Evolutionary conservation across 75 land plant species (phyloP).

Genomic region (Sequoiadendron giganteum): DNA sequence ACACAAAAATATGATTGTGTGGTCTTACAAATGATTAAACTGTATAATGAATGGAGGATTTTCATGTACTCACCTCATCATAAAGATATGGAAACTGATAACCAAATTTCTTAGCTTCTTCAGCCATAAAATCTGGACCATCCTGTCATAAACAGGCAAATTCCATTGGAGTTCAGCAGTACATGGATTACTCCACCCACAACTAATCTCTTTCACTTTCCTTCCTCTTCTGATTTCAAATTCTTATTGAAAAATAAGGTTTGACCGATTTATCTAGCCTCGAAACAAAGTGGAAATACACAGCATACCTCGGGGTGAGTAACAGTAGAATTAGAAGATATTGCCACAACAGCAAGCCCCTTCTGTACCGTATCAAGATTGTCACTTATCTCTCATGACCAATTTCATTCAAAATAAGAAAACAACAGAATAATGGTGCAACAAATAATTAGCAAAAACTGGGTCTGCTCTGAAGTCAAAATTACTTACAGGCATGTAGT

Average conservation of each 20-base stretch:
- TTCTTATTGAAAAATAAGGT: not conserved
- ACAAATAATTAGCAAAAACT: not conserved
- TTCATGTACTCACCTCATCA: constrained; percentile 62
- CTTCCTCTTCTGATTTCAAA: not conserved
- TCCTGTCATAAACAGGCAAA: constrained; percentile 52
- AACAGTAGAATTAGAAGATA: constrained; percentile 79
- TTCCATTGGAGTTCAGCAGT: not conserved
- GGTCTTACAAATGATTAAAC: not conserved
- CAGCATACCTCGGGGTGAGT: constrained; percentile 81
- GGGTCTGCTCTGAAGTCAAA: not conserved
- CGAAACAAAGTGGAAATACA: not conserved
- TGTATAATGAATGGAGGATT: not conserved
- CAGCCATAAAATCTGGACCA: constrained; percentile 97
- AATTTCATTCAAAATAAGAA: not conserved
- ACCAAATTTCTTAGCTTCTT: constrained; percentile 72
- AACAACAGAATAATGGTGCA: not conserved
- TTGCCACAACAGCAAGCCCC: constrained; percentile 84
- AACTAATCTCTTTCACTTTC: not conserved
- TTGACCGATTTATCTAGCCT: not conserved
- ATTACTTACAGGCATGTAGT: constrained; percentile 66
- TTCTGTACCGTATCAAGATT: constrained; percentile 45
- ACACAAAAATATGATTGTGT: not conserved
- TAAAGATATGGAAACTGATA: constrained; percentile 95
- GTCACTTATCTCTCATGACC: not conserved
- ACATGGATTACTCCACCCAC: not conserved